Conservation (phyloP, 176 grass and related monocot species). For the Dendrocalamus sinicus region DNA sequence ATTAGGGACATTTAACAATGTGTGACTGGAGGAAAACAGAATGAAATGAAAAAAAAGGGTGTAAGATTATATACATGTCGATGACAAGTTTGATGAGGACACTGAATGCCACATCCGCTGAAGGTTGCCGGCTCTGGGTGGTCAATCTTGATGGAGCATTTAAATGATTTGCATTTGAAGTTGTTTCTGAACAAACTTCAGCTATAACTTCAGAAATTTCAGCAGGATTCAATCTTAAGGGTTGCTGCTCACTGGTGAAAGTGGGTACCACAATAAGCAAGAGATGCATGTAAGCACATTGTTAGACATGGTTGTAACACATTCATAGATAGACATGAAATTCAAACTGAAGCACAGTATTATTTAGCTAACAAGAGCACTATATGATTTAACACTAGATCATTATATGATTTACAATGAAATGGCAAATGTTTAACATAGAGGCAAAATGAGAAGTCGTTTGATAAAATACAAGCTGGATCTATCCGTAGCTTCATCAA, state of each 20-base stretch:
- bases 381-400: slow-evolving; percentile 13
- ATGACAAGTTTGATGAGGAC: slow-evolving; percentile 99
- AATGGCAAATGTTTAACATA: background rate
- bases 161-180: slow-evolving; percentile 62
- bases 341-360: background rate
- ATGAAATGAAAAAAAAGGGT: slow-evolving; percentile 29
- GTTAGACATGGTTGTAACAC: slow-evolving; percentile 6
- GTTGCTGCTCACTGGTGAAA: slow-evolving; percentile 94
- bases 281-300: slow-evolving; percentile 35
- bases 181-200: slow-evolving; percentile 88
- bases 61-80: slow-evolving; percentile 78
- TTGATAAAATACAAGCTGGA: background rate
- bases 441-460: background rate
- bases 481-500: background rate
- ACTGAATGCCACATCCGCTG: slow-evolving; percentile 88
- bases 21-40: slow-evolving; percentile 32
- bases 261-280: slow-evolving; percentile 39
- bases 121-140: slow-evolving; percentile 76
- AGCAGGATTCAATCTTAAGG: slow-evolving; percentile 82
- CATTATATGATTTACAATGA: slow-evolving; percentile 30
- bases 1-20: slow-evolving; percentile 2
- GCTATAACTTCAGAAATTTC: slow-evolving; percentile 97
- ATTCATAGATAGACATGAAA: slow-evolving; percentile 17
- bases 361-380: background rate
- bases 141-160: slow-evolving; percentile 66